Evolutionary conservation across 2,329 filamentous ascomycete genomes (phyloP), one percentile per base, ranked within the genome.

Genomic region (Pseudopyrenochaeta lycopersici): DNA sequence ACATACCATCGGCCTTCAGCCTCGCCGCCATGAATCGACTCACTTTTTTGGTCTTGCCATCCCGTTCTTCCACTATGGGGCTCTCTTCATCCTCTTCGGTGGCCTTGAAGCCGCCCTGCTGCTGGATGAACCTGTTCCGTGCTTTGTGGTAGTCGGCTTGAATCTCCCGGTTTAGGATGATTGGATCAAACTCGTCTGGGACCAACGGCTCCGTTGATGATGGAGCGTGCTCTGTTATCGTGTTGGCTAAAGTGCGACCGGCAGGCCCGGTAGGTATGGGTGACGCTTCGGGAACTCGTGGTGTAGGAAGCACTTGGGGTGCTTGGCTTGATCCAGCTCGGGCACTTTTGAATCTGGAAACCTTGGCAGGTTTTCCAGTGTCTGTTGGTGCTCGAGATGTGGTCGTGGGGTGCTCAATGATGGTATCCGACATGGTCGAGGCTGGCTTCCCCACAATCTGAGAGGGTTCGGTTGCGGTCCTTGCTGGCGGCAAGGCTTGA

Each of bases 41-140:
- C 60, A 91, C 75, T 65, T 83, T 85, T 74, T 84, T 85, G 44
- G 81, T 81, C 56, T 71, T 71, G 1, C 84, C 85, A 39, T 87
- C 86, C 21, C 84, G 82, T 64, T 92, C 86, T 48, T 88, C 87
- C 39, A 92, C 80, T 1, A 89, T 85, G 46, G 90, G 83, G 15
- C 85, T 79, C 40, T 82, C 84, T 46, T 85, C 82, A 54, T 91
- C 87, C 54, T 90, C 86, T 63, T 92, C 85, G 52, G 86, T 84
- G 2, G 72, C 65, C 65, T 90, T 78, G 73, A 97, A 96, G 2
- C 92, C 92, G 46, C 92, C 92, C 65, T 95, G 87, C 64, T 88
- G 85, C 63, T 92, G 87, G 48, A 97, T 92, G 76, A 96, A 88
- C 67, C 85, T 86, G 71, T 93, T 96, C 17, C 94, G 89, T 74